These are phyloP conservation scores for Coemansia sp. DNA, from an alignment of 192 early-diverging fungal genomes.

Conservation along the genomic window DNA sequence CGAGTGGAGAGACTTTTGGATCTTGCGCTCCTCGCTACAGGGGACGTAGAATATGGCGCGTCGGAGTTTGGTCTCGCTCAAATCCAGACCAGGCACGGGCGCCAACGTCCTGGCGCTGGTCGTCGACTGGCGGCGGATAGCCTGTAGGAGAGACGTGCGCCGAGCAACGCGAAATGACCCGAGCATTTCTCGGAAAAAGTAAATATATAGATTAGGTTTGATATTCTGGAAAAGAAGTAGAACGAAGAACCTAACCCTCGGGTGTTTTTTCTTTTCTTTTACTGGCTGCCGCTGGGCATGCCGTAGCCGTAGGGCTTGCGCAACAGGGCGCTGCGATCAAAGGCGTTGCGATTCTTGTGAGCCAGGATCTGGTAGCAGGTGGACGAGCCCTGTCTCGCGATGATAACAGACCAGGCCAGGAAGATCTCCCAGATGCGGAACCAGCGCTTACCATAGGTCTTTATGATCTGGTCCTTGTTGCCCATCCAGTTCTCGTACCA, in stretches of 20 bases:
- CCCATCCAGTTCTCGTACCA: slow-evolving; percentile 99
- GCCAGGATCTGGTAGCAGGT: slow-evolving; percentile 95
- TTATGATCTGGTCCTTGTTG: slow-evolving; percentile 82
- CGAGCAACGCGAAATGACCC: not conserved
- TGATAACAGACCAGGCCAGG: slow-evolving; percentile 94
- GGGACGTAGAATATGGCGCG: slow-evolving; percentile 61
- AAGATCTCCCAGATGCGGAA: slow-evolving; percentile 98
- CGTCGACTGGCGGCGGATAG: slow-evolving; percentile 4
- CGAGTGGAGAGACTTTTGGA: slow-evolving; percentile 69
- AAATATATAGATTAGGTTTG: not conserved
- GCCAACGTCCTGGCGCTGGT: slow-evolving; percentile 1
- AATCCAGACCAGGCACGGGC: slow-evolving; percentile 33
- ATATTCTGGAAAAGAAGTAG: not conserved
- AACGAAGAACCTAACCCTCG: not conserved
- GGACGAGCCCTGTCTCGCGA: slow-evolving; percentile 93
- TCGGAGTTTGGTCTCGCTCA: slow-evolving; percentile 22
- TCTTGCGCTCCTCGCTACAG: slow-evolving; percentile 85
- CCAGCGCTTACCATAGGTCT: slow-evolving; percentile 87
- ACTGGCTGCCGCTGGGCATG: slow-evolving; percentile 27
- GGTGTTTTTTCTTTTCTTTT: not conserved
- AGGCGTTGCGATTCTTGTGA: slow-evolving; percentile 96
- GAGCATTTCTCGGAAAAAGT: not conserved
- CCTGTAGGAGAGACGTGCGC: not conserved
- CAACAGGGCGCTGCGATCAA: slow-evolving; percentile 77
- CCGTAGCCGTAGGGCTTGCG: slow-evolving; percentile 30